Base-by-base conservation (phyloP, 306 rosid genomes). In the Cicer cuneatum region DNA sequence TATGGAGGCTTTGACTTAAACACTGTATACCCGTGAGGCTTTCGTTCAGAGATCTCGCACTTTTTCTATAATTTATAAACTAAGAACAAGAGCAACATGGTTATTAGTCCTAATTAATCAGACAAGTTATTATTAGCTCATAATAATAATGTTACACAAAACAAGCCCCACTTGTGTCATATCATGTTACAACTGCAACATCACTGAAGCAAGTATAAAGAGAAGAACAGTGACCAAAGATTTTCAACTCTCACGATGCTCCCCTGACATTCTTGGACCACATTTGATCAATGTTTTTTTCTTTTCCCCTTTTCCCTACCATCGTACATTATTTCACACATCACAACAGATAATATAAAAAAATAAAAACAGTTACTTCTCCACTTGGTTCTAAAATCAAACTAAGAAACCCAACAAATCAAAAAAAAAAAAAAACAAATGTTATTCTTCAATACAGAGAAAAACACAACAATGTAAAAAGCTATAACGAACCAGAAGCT, bases 81-180 rank as follows among this genome's bases (percentile, higher is more conserved):
- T 61, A 68, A 45, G 43, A 75, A 43, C 29, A 48, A 10, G 60
- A 56, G 46, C 60, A 39, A 3, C 43, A 75, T 10, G 80, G n/a
- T 54, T 47, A 76, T 65, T 61, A 40, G 14, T 33, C 66, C 29
- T 59, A 81, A 47, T 53, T 40, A 68, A 71, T 66, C 43, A 76
- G 78, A 71, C 74, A 84, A 70, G 24, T 21, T 21, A 21, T 1
- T 21, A 57, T 72, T 58, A 61, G 13, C 0, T 7, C 15, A 2
- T 8, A 64, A 19, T 56, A 76, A 57, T 18, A 58, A 49, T 45
- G 53, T 46, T 7, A 68, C 6, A 56, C 7, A 33, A 45, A 9
- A 75, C 10, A 76, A 81, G 83, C 76, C 83, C 85, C 78, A 73
- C 83, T 41, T 63, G 52, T 63, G 85, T 84, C 79, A 84, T 74